Base-by-base conservation (phyloP, 2,329 filamentous ascomycete species). In the Trichothecium sympodiale region DNA sequence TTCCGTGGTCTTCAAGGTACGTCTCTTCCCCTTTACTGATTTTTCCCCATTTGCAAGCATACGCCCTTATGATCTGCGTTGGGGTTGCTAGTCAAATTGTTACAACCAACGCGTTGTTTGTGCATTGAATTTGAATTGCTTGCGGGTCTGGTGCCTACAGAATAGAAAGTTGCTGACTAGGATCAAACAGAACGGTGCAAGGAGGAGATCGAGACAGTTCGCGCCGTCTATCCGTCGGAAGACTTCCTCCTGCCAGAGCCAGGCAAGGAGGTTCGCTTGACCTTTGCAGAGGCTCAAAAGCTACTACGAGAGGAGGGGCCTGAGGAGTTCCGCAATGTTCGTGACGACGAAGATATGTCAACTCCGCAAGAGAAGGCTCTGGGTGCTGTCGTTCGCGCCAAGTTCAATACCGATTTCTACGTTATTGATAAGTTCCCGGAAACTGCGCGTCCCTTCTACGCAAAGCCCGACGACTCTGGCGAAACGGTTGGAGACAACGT, bases 391-490 rank as follows among this genome's bases (percentile, higher is more conserved):
- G 77, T 96, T 46, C 80, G 84, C 38, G 72, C 84, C 49, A 95
- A 94, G 64, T 94, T 82, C 71, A 75, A 82, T 55, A 91, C 87
- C 41, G 91, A 98, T 64, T 96, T 96, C 65, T 96, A 94, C 65
- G 80, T 93, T 16, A 74, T 98, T 43, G 89, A 96, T 68, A 91
- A 96, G 62, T 98, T 94, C 70, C 91, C 91, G 31, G 78, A 91
- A 58, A 68, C 70, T 27, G 84, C 91, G 15, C 77, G 91, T 20
- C 89, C 89, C n/a, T 94, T 94, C 61, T 95, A 95, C 61, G 86
- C 88, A 43, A 87, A 88, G 67, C 76, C 81, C 34, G 83, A 83
- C 52, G 74, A 75, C 3, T 64, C 72, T 30, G 74, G 83, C 48
- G 67, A 74, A 37, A 67, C 68, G 26, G 71, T 36, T n/a, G 31